Evolutionary conservation across 1,284 basidiomycete species (phyloP).

Genomic region (Leccinum solheimii): DNA sequence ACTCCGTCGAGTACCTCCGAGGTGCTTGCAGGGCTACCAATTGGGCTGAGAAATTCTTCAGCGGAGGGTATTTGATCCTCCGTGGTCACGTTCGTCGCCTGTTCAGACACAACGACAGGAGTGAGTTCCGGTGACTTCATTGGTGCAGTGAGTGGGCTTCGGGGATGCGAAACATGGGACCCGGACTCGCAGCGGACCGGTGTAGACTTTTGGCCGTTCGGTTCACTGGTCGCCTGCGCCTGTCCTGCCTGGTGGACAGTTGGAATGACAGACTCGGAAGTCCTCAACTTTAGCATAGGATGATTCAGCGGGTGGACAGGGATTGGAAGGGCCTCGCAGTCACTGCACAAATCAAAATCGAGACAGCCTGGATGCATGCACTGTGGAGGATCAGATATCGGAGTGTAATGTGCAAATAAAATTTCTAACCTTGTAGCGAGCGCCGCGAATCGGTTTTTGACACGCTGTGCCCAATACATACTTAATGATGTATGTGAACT

Average conservation of each 20-base stretch:
- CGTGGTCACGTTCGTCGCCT: not conserved
- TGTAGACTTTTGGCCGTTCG: not conserved
- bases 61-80: slow-evolving; percentile 5
- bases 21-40: slow-evolving; percentile 17
- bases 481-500: not conserved
- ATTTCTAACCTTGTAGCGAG: slow-evolving; percentile 65
- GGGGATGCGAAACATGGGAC: not conserved
- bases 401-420: not conserved
- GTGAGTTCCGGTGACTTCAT: not conserved
- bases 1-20: too few relatives aligned
- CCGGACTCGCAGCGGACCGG: not conserved
- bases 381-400: slow-evolving; percentile 38
- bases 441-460: slow-evolving; percentile 53
- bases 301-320: slow-evolving; percentile 74
- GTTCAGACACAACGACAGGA: slow-evolving; percentile 1
- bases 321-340: slow-evolving; percentile 81
- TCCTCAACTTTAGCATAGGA: slow-evolving; percentile 78
- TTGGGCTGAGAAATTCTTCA: slow-evolving; percentile 34
- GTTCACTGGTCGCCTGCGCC: slow-evolving; percentile 25
- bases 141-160: not conserved
- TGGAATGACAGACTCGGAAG: slow-evolving; percentile 52
- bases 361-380: slow-evolving; percentile 81
- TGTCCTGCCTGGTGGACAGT: slow-evolving; percentile 43
- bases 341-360: slow-evolving; percentile 82
- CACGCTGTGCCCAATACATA: slow-evolving; percentile 44